phyloP scores from a whole-genome alignment of 495 filamentous ascomycete genomes.

The Hypoxylon fragiforme region DNA sequence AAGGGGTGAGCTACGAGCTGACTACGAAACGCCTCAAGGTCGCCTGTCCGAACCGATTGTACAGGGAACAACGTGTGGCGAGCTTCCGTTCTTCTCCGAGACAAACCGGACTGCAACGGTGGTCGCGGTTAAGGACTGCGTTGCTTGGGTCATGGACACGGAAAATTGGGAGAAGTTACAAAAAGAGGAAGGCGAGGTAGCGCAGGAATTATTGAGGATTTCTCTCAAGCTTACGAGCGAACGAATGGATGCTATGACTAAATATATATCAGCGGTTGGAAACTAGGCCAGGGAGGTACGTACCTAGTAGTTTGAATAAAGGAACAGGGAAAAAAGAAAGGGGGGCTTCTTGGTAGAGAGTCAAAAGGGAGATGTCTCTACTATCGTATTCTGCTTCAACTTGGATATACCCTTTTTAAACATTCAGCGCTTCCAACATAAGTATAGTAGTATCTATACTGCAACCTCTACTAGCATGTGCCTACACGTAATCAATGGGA shows the following conservation, averaged over 20 bases:
- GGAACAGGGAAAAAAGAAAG: neutral
- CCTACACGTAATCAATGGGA: conserved; percentile 44
- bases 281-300: too few relatives aligned
- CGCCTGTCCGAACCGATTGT: conserved; percentile 88
- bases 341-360: neutral
- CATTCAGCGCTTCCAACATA: too few relatives aligned
- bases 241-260: conserved; percentile 86
- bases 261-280: conserved; percentile 46
- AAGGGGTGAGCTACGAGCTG: conserved; percentile 81
- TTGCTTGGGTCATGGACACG: conserved; percentile 77
- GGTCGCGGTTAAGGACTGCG: conserved; percentile 74
- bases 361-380: neutral
- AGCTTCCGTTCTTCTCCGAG: conserved; percentile 92
- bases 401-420: too few relatives aligned
- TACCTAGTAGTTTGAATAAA: neutral
- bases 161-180: conserved; percentile 72
- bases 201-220: conserved; percentile 80
- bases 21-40: conserved; percentile 89
- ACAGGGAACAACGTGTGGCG: conserved; percentile 91
- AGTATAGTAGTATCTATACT: too few relatives aligned
- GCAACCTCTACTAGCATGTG: conserved; percentile 48
- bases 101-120: conserved; percentile 87
- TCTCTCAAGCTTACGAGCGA: conserved; percentile 86
- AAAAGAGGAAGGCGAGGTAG: conserved; percentile 69
- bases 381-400: neutral